Evolutionary conservation across 345 rosid genomes (phyloP).

Genomic region (Tarenaya hassleriana): DNA sequence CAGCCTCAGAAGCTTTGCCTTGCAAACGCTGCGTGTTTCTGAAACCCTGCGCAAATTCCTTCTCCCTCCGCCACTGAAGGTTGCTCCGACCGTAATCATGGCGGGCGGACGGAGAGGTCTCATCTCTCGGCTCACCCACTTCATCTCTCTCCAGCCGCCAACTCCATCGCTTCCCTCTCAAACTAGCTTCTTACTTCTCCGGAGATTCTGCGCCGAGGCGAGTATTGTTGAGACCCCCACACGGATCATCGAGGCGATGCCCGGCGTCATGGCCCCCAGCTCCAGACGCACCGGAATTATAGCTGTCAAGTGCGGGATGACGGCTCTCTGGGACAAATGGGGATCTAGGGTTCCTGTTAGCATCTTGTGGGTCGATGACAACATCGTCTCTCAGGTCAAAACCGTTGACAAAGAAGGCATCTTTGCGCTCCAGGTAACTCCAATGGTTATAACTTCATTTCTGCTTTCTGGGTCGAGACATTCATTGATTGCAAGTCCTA

Average conservation of each 20-base stretch:
- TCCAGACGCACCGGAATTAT: conserved; percentile 82
- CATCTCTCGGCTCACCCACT: conserved; percentile 47
- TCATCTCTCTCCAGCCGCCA: conserved; percentile 21
- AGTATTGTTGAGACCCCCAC: conserved; percentile 19
- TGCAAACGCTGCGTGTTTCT: conserved; percentile 7
- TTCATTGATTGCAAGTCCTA: too few relatives aligned
- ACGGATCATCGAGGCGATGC: conserved; percentile 53
- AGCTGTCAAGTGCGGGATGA: conserved; percentile 89
- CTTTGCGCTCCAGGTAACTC: conserved; percentile 68
- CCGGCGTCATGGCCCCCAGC: conserved; percentile 49
- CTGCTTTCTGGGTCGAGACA: neutral
- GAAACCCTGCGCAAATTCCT: conserved; percentile 35
- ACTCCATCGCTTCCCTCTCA: conserved; percentile 11
- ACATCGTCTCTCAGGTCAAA: conserved; percentile 89
- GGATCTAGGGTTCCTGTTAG: conserved; percentile 76
- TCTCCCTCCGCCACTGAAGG: conserved; percentile 19
- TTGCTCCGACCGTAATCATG: conserved; percentile 35
- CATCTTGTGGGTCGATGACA: conserved; percentile 83
- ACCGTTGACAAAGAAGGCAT: conserved; percentile 85
- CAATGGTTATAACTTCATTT: conserved; percentile 12
- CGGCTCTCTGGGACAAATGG: conserved; percentile 96
- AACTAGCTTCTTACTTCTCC: conserved; percentile 23
- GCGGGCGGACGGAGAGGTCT: conserved; percentile 65
- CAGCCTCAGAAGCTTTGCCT: neutral
- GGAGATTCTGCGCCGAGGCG: conserved; percentile 38